Evolutionary conservation across 1,284 basidiomycete genomes (phyloP), one percentile per base, ranked within the genome.

Genomic region (Malassezia nana): DNA sequence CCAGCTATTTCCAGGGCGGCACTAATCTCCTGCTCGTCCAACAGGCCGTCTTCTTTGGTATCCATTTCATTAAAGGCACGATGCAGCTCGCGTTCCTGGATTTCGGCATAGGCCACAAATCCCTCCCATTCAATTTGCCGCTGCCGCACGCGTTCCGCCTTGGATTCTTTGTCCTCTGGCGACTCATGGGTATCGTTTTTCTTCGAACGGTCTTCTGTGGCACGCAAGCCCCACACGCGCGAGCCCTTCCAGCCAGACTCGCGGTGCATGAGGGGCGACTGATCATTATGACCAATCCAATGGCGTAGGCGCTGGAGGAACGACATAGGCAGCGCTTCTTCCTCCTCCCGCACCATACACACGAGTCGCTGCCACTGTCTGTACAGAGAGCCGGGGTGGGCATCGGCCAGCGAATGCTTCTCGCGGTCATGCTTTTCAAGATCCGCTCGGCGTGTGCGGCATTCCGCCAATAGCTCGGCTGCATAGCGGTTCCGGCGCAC

Each of bases 71-170:
- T 55, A 53, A 74, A 74, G 55, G 71, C 64, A 31, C 57, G 64
- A 60, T 72, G 68, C 1, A 74, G 61, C 45, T 71, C 69, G 31
- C 71, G 63, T 41, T 74, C 71, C 49, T 74, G 72, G 35, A 63
- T 55, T 40, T 72, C 71, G 20, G 71, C 69, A 49, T 72, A 74
- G 18, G 66, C 63, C 22, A 74, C 55, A 48, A 74, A 74, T 1
- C 69, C 71, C 35, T 74, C 69, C 71, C 71, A 74, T 44, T 74
- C 71, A 31, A 74, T 69, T 53, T 68, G 64, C 13, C 66, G 55
- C 52, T 71, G 66, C 4, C 68, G 52, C 5, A 52, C 55, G 18
- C 67, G 68, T 61, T 40, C 60, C 65, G 25, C 32, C 18, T 67
- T 64, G 15, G 61, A 58, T 35, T 58, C 45, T 31, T 64, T 49